A percentile compares a stretch with the other conserved stretches of the same genome.
These are phyloP conservation scores for Cyberlindnera mississippiensis DNA, from an alignment of 805 yeast genomes.

Conservation along the genomic window DNA sequence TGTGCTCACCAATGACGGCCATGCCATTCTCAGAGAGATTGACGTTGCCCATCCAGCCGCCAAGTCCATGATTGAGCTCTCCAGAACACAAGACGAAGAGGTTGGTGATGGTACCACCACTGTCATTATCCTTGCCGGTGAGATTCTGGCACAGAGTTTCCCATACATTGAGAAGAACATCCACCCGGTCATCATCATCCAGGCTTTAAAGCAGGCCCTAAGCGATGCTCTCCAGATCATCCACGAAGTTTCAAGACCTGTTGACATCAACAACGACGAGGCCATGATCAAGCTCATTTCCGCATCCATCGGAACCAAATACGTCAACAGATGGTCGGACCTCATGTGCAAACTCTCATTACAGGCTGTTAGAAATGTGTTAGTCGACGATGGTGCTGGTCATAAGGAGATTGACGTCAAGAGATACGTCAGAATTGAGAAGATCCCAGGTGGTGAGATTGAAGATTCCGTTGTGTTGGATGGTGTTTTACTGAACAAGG, in stretches of 20 bases:
- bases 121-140: conserved; percentile 95
- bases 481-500: conserved; percentile 92
- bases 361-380: conserved; percentile 81
- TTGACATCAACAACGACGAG: conserved; percentile 76
- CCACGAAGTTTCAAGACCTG: conserved; percentile 75
- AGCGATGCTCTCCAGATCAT: conserved; percentile 87
- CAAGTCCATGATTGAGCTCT: conserved; percentile 93
- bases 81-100: conserved; percentile 97
- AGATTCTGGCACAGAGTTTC: conserved; percentile 89
- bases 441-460: conserved; percentile 97
- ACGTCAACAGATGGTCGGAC: conserved; percentile 84
- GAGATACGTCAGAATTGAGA: conserved; percentile 90
- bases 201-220: conserved; percentile 87
- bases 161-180: conserved; percentile 93
- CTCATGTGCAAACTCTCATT: conserved; percentile 88
- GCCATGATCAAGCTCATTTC: conserved; percentile 84
- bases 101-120: conserved; percentile 99
- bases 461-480: conserved; percentile 83
- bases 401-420: conserved; percentile 87
- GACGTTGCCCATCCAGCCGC: conserved; percentile 99
- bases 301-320: conserved; percentile 95
- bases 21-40: conserved; percentile 94
- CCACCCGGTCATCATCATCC: conserved; percentile 95
- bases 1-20: conserved; percentile 96
- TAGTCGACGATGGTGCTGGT: conserved; percentile 50